Evolutionary conservation across 257 asterid species (phyloP).

Genomic region (Paraleonurus japonicus): DNA sequence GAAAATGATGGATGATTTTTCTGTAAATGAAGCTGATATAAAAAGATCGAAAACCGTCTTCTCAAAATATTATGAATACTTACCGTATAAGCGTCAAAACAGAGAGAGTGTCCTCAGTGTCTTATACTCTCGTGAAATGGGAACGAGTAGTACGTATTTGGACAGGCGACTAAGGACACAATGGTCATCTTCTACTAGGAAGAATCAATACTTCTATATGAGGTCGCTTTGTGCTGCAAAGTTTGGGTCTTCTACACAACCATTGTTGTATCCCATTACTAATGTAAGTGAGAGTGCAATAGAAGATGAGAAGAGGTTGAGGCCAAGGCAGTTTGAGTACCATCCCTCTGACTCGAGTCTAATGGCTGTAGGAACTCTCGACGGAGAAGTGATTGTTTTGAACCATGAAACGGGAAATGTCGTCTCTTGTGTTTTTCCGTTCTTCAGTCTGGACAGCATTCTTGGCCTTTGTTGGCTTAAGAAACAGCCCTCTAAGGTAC

Average conservation of each 20-base stretch:
- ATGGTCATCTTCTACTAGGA: conserved; percentile 33
- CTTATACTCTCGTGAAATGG: conserved; percentile 58
- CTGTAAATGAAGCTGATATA: conserved; percentile 25
- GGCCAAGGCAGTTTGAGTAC: conserved; percentile 89
- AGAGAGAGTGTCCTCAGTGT: conserved; percentile 52
- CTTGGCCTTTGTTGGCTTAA: conserved; percentile 84
- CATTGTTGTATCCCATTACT: conserved; percentile 39
- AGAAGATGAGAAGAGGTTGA: conserved; percentile 41
- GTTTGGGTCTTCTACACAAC: conserved; percentile 44
- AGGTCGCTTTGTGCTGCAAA: conserved; percentile 72
- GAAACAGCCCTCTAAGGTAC: conserved; percentile 71
- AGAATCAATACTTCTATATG: conserved; percentile 50
- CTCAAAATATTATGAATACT: conserved; percentile 63
- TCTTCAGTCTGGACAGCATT: conserved; percentile 40
- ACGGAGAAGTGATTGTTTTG: conserved; percentile 69
- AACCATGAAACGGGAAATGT: conserved; percentile 70
- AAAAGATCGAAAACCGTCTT: conserved; percentile 42
- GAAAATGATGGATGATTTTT: conserved; percentile 29
- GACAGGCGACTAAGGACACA: conserved; percentile 19
- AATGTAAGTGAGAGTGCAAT: conserved; percentile 12
- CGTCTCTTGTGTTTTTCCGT: conserved; percentile 38
- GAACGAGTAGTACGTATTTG: conserved; percentile 30
- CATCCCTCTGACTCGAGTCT: conserved; percentile 71
- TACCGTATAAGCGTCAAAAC: conserved; percentile 57
- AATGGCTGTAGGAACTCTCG: conserved; percentile 85